A percentile compares a stretch with the other conserved stretches of the same genome.
Evolutionary conservation across 1,284 basidiomycete species (phyloP).

Genomic region (Cystobasidium sp.): DNA sequence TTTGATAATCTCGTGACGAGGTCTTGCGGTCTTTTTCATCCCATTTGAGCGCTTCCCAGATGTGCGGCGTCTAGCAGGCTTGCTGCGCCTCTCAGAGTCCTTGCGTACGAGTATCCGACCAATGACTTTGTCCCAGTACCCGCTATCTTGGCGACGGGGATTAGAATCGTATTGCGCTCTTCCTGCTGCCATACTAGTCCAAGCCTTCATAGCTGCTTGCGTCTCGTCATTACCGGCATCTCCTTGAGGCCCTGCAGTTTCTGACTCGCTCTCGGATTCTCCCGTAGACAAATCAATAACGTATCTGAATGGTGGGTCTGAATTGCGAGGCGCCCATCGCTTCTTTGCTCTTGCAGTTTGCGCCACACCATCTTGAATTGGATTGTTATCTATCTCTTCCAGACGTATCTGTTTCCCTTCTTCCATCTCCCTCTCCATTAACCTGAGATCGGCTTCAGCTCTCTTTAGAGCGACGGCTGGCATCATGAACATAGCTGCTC

Average conservation of each 20-base stretch:
- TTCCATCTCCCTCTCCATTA: constrained; percentile 50
- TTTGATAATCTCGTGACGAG: neutral
- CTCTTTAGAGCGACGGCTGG: constrained; percentile 52
- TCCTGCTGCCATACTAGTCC: constrained; percentile 45
- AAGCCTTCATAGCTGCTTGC: constrained; percentile 33
- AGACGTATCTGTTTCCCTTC: constrained; percentile 35
- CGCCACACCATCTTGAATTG: neutral
- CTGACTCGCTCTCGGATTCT: constrained; percentile 46
- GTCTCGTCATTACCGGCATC: constrained; percentile 41
- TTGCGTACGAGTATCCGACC: constrained; percentile 49
- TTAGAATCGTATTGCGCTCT: neutral
- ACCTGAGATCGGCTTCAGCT: constrained; percentile 48
- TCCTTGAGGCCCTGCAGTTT: constrained; percentile 14
- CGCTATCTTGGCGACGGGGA: constrained; percentile 40
- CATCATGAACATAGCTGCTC: constrained; percentile 50
- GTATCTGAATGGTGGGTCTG: constrained; percentile 44
- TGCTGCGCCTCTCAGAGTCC: neutral
- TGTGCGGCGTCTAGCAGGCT: neutral
- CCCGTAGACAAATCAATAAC: constrained; percentile 48
- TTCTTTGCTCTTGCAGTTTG: neutral
- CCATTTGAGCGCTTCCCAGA: constrained; percentile 1
- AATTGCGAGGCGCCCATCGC: constrained; percentile 16
- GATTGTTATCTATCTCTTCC: constrained; percentile 45
- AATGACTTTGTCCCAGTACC: constrained; percentile 47
- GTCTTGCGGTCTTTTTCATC: neutral